Evolutionary conservation across 208 protist genomes (phyloP), one percentile per base, ranked within the genome.

Genomic region (Wallacemonas rigidus): DNA sequence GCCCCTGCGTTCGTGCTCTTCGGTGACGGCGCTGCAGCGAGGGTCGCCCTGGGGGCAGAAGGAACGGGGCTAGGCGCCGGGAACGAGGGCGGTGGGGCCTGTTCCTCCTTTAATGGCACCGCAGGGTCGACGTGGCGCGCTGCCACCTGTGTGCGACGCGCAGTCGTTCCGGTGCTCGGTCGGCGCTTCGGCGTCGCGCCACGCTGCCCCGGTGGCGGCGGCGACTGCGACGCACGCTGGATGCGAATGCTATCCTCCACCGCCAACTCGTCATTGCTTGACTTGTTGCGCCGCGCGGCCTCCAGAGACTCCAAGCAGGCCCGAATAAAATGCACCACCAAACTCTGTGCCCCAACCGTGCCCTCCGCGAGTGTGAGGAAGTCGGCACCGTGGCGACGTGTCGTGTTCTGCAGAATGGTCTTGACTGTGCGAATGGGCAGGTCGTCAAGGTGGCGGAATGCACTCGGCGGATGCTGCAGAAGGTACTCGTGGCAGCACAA

Each of bases 401-500:
- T 88, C 5, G 83, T 67, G 62, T 82, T 88, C 71, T 96, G 90
- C 60, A 97, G 71, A 38, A 96, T 83, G 1, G 91, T 96, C 80
- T 97, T 97, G 26, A 97, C 81, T 2, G 90, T 95, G 50, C 93
- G 86, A 38, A 97, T 90, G 3, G 91, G 83, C 44, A 96, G 56
- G 69, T 97, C 93, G 67, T 96, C 88, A 40, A 92, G 82, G 43
- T 87, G 81, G 43, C 88, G 89, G 63, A 97, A 96, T 1, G 86
- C 79, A 67, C 89, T 96, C 2, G 93, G 93, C 3, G 93, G 93
- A 76, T 97, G 88, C 72, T 92, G 86, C 51, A 95, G 69, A 17
- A 97, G 81, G 69, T 93, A 97, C 64, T 92, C 88, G 68, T 97
- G 87, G 56, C 89, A 91, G 77, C 91, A 92, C 7, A 95, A 58